These are phyloP conservation scores for Teratosphaeria nubilosa DNA, from an alignment of 2,329 filamentous ascomycete genomes.

Conservation along the genomic window DNA sequence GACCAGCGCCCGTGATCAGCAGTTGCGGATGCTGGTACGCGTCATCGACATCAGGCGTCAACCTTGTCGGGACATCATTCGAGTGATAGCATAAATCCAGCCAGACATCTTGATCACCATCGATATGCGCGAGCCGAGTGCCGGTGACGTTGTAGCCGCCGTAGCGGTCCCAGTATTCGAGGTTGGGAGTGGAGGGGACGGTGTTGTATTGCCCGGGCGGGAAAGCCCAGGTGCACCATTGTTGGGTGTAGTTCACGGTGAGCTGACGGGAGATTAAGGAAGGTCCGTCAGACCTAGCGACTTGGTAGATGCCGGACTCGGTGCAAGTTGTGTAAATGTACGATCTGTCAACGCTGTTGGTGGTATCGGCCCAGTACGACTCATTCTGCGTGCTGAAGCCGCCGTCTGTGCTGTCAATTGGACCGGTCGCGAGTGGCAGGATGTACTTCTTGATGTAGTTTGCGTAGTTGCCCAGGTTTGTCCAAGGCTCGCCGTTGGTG, in stretches of 20 bases:
- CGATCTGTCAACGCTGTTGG: conserved; percentile 33
- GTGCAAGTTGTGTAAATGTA: conserved; percentile 41
- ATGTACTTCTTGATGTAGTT: conserved; percentile 41
- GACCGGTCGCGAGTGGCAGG: conserved; percentile 32
- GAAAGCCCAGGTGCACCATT: conserved; percentile 48
- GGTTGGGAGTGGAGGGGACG: conserved; percentile 35
- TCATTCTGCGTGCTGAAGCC: conserved; percentile 35
- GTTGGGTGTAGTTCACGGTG: conserved; percentile 41
- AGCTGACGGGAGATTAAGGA: conserved; percentile 40
- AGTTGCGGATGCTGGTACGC: conserved; percentile 39
- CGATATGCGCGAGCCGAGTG: conserved; percentile 41
- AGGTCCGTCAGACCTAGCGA: conserved; percentile 34
- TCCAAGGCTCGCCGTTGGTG: conserved; percentile 41
- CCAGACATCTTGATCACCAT: conserved; percentile 45
- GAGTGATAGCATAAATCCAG: conserved; percentile 44
- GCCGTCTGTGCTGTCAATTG: conserved; percentile 35
- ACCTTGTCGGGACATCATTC: conserved; percentile 25
- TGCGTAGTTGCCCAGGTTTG: conserved; percentile 42
- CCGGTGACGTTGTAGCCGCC: conserved; percentile 39
- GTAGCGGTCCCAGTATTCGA: conserved; percentile 36
- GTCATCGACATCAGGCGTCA: conserved; percentile 7
- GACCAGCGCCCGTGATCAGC: conserved; percentile 41
- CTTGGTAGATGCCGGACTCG: conserved; percentile 41
- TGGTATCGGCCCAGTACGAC: conserved; percentile 35
- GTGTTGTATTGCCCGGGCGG: conserved; percentile 36